Conservation (phyloP, 1,284 basidiomycete genomes). For the Agroathelia rolfsii region DNA sequence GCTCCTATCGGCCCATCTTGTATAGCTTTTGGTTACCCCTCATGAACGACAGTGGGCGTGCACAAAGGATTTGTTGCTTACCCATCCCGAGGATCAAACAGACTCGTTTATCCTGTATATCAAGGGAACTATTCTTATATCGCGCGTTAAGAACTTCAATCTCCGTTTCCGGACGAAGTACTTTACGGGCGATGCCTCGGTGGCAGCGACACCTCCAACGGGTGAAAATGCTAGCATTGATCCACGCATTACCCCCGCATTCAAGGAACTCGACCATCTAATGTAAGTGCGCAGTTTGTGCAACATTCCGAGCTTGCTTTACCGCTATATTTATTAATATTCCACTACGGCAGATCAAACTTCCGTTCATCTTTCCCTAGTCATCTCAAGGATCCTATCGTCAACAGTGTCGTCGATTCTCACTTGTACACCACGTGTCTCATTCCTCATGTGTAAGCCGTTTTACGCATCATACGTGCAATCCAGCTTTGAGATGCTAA, state of each 20-base stretch:
- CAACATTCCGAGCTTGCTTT: too few species aligned
- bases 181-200: constrained; percentile 41
- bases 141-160: constrained; percentile 65
- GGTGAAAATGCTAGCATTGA: constrained; percentile 29
- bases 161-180: constrained; percentile 51
- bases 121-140: constrained; percentile 58
- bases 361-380: constrained; percentile 53
- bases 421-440: constrained; percentile 57
- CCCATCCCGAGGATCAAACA: constrained; percentile 51
- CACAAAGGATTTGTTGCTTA: constrained; percentile 43
- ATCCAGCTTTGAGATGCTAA: constrained; percentile 6
- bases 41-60: constrained; percentile 62
- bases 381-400: constrained; percentile 45
- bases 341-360: too few species aligned
- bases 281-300: too few species aligned
- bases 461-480: constrained; percentile 3
- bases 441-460: constrained; percentile 52
- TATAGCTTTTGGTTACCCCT: constrained; percentile 40
- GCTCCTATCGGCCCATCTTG: too few species aligned
- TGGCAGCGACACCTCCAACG: constrained; percentile 25
- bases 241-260: constrained; percentile 48
- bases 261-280: constrained; percentile 54
- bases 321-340: too few species aligned
- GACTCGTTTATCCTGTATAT: constrained; percentile 71
- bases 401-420: constrained; percentile 47